phyloP scores from a whole-genome alignment of 139 green algal genomes.

The Closterium sp. region DNA sequence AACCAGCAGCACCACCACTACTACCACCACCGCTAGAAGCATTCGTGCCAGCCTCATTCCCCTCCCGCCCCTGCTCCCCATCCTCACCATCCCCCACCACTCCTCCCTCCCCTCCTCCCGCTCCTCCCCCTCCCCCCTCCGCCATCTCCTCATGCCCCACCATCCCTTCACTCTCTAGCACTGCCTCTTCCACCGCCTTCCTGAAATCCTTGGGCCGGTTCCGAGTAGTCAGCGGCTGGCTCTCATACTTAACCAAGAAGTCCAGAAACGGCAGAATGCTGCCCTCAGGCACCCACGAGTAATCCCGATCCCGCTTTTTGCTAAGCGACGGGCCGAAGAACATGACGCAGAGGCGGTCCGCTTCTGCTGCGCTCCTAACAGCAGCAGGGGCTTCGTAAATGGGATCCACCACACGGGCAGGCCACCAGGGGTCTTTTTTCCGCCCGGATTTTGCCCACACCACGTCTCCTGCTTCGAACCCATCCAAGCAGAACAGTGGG shows the following conservation, averaged over 20 bases:
- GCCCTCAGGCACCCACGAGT: conserved; percentile 46
- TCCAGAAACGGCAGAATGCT: conserved; percentile 35
- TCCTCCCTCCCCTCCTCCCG: too few relatives aligned
- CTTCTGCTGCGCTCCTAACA: conserved; percentile 9
- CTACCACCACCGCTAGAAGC: too few relatives aligned
- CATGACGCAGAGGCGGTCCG: conserved; percentile 39
- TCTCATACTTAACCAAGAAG: conserved; percentile 36
- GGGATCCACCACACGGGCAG: conserved; percentile 33
- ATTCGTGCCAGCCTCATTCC: too few relatives aligned
- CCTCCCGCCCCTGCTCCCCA: too few relatives aligned
- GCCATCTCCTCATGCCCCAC: too few relatives aligned
- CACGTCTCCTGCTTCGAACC: conserved; percentile 39
- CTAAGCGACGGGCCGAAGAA: conserved; percentile 29
- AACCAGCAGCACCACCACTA: too few relatives aligned
- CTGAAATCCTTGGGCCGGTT: conserved; percentile 5
- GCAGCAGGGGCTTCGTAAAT: conserved; percentile 23
- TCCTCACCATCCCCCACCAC: too few relatives aligned
- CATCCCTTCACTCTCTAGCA: background rate
- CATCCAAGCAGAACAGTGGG: background rate
- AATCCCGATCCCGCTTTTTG: conserved; percentile 26
- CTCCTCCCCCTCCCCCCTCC: too few relatives aligned
- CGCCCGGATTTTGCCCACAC: conserved; percentile 47
- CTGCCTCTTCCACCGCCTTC: conserved; percentile 8
- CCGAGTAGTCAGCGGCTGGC: background rate
- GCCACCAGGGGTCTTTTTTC: conserved; percentile 44